Conservation (phyloP, 2,329 filamentous ascomycete species). For the Alternaria brassicae region DNA sequence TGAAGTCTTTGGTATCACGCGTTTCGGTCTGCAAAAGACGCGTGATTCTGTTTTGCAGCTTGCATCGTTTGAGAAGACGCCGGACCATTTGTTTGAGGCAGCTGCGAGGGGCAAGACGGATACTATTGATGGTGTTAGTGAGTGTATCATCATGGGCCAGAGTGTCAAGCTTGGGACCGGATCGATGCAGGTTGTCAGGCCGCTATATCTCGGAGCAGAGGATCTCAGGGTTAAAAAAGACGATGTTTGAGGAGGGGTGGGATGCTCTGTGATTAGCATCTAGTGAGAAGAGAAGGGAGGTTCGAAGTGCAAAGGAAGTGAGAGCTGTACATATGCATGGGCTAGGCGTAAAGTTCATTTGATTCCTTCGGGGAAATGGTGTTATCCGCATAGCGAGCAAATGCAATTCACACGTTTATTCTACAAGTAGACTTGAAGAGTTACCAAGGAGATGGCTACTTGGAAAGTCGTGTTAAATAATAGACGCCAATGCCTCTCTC, state of each 20-base stretch:
- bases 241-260: conserved; percentile 49
- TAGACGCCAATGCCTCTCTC: neutral
- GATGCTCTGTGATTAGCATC: conserved; percentile 33
- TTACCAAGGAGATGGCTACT: neutral
- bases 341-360: neutral
- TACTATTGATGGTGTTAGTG: conserved; percentile 88
- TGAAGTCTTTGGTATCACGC: conserved; percentile 93
- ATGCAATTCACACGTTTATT: neutral
- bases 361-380: neutral
- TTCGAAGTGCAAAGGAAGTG: no score
- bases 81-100: conserved; percentile 95
- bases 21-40: conserved; percentile 96
- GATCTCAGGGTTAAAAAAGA: conserved; percentile 39
- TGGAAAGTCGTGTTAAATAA: neutral
- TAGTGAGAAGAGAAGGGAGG: neutral
- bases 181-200: conserved; percentile 85
- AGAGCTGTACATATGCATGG: neutral
- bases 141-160: conserved; percentile 99
- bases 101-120: conserved; percentile 92
- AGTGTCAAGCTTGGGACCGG: conserved; percentile 91
- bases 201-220: conserved; percentile 55
- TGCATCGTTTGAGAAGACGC: conserved; percentile 96
- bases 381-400: neutral
- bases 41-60: conserved; percentile 91
- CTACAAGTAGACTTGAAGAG: neutral